These are phyloP conservation scores for Neofusicoccum umdonicola DNA, from an alignment of 2,329 filamentous ascomycete species.

Conservation along the genomic window DNA sequence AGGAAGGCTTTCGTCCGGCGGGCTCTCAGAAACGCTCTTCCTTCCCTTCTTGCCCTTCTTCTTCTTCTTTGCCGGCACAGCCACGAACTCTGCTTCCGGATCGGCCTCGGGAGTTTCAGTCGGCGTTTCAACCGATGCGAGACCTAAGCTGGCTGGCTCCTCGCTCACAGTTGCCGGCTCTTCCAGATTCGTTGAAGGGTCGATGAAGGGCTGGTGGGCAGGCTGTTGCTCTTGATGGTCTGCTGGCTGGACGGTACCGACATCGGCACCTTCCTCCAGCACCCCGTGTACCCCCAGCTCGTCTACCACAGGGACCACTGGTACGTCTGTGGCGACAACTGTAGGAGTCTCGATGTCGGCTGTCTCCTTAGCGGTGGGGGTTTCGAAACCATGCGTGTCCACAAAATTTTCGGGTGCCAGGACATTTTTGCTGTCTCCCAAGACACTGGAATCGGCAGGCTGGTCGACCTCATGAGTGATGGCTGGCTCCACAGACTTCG, in stretches of 20 bases:
- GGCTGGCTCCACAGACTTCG: neutral
- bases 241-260: neutral
- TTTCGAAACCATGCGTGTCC: neutral
- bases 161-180: neutral
- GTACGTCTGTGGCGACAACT: neutral
- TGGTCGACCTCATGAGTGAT: neutral
- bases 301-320: neutral
- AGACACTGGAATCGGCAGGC: too few relatives aligned
- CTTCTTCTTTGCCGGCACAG: neutral
- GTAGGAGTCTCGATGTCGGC: neutral
- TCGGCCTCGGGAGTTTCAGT: neutral
- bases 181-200: neutral
- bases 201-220: too few relatives aligned
- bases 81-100: neutral
- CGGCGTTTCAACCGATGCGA: neutral
- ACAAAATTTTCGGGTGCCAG: too few relatives aligned
- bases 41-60: constrained; percentile 10
- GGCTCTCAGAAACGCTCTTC: neutral
- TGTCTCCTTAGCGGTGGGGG: neutral
- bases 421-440: too few relatives aligned
- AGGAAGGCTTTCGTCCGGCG: too few relatives aligned
- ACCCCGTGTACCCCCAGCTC: neutral
- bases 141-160: neutral
- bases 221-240: neutral
- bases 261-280: neutral